Base-by-base conservation (phyloP, 768 basidiomycete species). In the Postia placenta region DNA sequence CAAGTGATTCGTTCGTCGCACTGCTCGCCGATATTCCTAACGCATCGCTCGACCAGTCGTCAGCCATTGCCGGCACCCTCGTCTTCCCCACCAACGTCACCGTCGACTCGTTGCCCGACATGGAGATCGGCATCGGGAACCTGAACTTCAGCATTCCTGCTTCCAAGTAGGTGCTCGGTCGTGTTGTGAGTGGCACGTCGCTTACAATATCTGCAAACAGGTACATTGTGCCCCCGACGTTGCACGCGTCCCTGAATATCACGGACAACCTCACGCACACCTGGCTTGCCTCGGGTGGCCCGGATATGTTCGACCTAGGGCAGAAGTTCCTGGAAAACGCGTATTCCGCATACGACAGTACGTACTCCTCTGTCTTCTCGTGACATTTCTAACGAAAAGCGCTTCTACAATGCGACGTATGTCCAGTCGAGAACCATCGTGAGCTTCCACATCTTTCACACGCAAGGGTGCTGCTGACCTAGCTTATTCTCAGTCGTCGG, bases 311-410 rank as follows among this genome's bases (percentile, higher is more conserved):
- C 30, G 28, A 45, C 20, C 28, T 45, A 17, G 44, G 44, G 5
- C 44, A 45, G 30, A 45, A 45, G 44, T 45, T 45, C 22, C 33
- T 45, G 28, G 28, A 42, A 23, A 45, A 33, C 26, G 28, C 44
- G 24, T 45, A 33, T 22, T 45, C 44, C 12, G 44, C 44, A 27
- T 33, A 45, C 20, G 44, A 45, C 24, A 45, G 44, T 45, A 27
- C 44, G 44, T 45, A 14, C 33, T 22, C 30, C 28, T 44, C 24
- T 5, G 11, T 27, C 22, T 42, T 9, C 24, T 27, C 15, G 3
- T 6, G 19, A n/a, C 7, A 3, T 41, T 22, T n/a, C 40, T 12
- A 41, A n/a, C 27, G 23, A 26, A 3, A 5, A 4, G 9, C 7
- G 42, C 6, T 17, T 44, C n/a, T 12, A 12, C 6, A 3, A 30